phyloP scores from a whole-genome alignment of 2,329 filamentous ascomycete genomes.

The Penicillium sp. region DNA sequence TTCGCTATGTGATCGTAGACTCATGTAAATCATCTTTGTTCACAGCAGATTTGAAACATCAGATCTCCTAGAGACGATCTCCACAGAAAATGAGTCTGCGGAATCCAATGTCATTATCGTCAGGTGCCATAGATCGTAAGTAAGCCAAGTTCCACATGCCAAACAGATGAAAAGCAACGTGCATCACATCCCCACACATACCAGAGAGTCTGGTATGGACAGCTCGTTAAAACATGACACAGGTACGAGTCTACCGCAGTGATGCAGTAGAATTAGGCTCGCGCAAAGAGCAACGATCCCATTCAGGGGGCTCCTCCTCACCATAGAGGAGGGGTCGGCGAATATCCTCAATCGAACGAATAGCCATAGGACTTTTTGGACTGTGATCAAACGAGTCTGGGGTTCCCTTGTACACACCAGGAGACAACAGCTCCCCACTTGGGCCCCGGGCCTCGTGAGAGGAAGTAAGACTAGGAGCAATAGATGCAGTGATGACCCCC shows the following conservation, averaged over 20 bases:
- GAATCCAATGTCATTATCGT: neutral
- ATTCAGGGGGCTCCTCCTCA: neutral
- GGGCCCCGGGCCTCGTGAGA: neutral
- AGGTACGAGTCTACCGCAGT: neutral
- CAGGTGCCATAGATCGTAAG: neutral
- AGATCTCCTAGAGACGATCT: neutral
- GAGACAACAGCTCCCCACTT: neutral
- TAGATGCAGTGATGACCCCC: neutral
- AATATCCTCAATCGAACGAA: neutral
- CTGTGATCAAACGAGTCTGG: neutral
- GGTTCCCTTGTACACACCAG: neutral
- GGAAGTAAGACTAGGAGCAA: neutral
- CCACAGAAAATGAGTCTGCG: neutral
- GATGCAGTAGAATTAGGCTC: neutral
- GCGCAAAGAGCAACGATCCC: slow-evolving; percentile 1
- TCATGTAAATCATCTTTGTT: neutral
- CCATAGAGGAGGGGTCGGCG: neutral
- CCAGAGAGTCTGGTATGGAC: neutral
- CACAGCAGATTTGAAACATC: neutral
- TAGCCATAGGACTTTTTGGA: no score
- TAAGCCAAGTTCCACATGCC: neutral
- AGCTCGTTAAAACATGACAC: neutral
- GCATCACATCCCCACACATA: neutral
- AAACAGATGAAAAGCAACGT: neutral
- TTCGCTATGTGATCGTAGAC: neutral